Evolutionary conservation across 257 asterid genomes (phyloP).

Genomic region (Lycium barbarum): DNA sequence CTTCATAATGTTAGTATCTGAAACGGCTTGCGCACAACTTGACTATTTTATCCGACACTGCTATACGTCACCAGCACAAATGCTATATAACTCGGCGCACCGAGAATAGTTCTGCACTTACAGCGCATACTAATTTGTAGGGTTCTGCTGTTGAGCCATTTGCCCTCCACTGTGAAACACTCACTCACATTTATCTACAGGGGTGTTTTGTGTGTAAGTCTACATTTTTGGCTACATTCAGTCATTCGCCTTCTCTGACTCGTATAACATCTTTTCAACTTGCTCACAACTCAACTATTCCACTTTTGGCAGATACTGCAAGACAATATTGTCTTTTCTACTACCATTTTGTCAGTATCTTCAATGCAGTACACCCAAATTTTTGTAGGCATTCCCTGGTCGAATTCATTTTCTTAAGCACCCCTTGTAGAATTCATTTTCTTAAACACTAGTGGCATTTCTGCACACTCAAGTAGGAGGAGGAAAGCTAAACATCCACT

Average conservation of each 20-base stretch:
- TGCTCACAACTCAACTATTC: not conserved
- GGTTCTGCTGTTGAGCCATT: no score
- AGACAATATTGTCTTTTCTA: not conserved
- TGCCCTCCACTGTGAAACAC: not conserved
- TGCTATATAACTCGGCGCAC: not conserved
- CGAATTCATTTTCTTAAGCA: not conserved
- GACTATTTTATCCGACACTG: not conserved
- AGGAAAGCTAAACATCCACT: constrained; percentile 10
- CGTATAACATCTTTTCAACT: not conserved
- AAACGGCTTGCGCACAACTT: not conserved
- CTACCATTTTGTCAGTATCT: not conserved
- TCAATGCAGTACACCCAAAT: not conserved
- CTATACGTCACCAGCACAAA: not conserved
- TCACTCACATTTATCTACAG: not conserved
- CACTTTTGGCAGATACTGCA: not conserved
- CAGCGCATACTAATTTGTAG: not conserved
- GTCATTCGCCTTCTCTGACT: not conserved
- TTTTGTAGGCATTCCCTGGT: not conserved
- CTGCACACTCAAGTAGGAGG: not conserved
- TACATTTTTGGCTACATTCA: not conserved
- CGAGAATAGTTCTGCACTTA: not conserved
- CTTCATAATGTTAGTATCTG: no score
- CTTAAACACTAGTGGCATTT: not conserved
- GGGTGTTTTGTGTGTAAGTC: not conserved
- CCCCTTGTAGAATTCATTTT: not conserved